Evolutionary conservation across 306 rosid species (phyloP), one percentile per base, ranked within the genome.

Genomic region (Purshia tridentata): DNA sequence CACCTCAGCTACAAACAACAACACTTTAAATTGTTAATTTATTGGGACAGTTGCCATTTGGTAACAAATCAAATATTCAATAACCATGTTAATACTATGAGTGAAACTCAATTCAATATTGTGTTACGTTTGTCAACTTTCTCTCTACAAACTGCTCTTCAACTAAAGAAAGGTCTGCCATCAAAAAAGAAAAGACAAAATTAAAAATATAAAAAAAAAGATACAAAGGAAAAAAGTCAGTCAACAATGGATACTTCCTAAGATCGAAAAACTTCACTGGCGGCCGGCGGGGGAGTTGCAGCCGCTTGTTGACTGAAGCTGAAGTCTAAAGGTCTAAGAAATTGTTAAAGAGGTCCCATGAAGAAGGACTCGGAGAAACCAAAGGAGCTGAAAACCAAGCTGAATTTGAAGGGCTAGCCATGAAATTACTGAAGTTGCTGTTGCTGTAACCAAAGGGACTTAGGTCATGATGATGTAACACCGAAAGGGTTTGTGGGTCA

Each of bases 351-450:
- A 94, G 35, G 66, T 94, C 88, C 53, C 81, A 71, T 4, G 99
- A 88, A 13, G 92, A 87, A 19, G 92, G 86, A 35, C 88, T 77
- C 60, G 99, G 95, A 68, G 99, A 94, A 53, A 79, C 56, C 66
- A 89, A 37, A 57, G 89, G 76, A 63, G 89, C 78, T 0, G 97
- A 78, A 20, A 90, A 69, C 35, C 90, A n/a, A n/a, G n/a, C n/a
- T n/a, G n/a, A n/a, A n/a, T n/a, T 29, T 29, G 35, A 29, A 11
- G 99, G 99, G 62, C 99, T 94, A 1, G 72, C 64, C 59, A 55
- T 20, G 83, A 89, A 92, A 9, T 37, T 37, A 61, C 29, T 64
- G 69, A 64, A 45, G 18, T 37, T 16, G 78, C 40, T 76, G 64
- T 49, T 74, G 35, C 35, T 29, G 35, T 1, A 29, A 29, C 35